Percentiles rank a stretch among this genome's conserved stretches.
Evolutionary conservation across 83 land plant genomes (phyloP).

Genomic region (Thuja plicata): DNA sequence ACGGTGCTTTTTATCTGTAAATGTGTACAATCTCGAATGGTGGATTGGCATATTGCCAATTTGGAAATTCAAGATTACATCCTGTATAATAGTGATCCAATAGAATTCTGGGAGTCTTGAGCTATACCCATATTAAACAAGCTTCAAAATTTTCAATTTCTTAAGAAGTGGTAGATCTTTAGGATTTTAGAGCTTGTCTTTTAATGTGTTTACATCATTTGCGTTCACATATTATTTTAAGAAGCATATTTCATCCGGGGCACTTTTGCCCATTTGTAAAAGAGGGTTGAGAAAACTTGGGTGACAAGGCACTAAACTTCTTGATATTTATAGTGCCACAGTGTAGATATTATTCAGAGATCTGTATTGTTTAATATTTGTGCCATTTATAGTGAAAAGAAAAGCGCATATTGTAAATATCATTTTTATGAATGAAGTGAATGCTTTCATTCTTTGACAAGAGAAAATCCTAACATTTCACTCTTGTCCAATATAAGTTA

Average conservation of each 20-base stretch:
- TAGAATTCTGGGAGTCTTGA: slow-evolving; percentile 79
- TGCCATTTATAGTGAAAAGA: not conserved
- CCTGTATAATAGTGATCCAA: slow-evolving; percentile 67
- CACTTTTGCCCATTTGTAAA: not conserved
- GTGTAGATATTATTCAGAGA: not conserved
- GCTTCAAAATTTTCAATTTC: not conserved
- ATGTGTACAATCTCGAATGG: slow-evolving; percentile 75
- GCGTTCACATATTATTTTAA: not conserved
- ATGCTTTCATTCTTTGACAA: not conserved
- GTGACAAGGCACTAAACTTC: not conserved
- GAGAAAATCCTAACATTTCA: not conserved
- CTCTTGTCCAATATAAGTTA: not conserved
- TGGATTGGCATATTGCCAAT: slow-evolving; percentile 91
- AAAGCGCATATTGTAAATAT: not conserved
- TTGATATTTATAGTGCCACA: not conserved
- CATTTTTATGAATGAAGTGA: not conserved
- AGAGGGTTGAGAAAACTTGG: not conserved
- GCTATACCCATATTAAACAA: not conserved
- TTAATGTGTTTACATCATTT: not conserved
- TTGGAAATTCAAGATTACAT: slow-evolving; percentile 79
- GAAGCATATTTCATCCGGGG: not conserved
- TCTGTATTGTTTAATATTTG: not conserved
- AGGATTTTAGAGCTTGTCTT: not conserved
- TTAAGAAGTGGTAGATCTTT: not conserved
- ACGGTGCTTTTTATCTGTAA: slow-evolving; percentile 66